Evolutionary conservation across 2,329 filamentous ascomycete species (phyloP).

Genomic region (Colletotrichum godetiae): DNA sequence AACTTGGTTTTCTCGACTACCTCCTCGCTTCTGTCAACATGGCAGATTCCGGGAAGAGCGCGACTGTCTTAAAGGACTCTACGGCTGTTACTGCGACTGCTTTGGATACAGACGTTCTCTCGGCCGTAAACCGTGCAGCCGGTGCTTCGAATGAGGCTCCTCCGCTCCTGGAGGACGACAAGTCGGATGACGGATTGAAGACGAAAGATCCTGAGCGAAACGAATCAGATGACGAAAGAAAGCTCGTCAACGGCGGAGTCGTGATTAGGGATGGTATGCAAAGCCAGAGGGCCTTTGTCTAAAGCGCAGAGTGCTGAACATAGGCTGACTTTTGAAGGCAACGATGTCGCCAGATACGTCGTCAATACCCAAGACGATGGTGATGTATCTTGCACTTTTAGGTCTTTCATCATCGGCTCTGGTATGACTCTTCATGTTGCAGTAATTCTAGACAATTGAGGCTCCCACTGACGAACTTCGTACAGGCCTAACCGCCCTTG

Average conservation of each 20-base stretch:
- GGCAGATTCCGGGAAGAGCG: neutral
- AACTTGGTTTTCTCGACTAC: neutral
- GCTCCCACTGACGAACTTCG: neutral
- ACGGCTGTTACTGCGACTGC: neutral
- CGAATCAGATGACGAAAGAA: constrained; percentile 6
- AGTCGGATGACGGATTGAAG: constrained; percentile 7
- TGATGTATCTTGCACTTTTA: constrained; percentile 21
- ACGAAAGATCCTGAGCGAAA: constrained; percentile 2
- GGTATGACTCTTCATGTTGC: neutral
- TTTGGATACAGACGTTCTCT: neutral
- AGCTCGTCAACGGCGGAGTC: constrained; percentile 16
- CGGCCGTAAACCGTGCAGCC: neutral
- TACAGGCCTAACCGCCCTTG: constrained; percentile 26
- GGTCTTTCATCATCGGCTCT: constrained; percentile 32
- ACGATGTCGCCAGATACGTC: constrained; percentile 31
- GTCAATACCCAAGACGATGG: constrained; percentile 27
- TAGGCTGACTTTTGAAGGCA: constrained; percentile 1
- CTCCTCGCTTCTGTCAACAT: neutral
- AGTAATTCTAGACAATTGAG: rapidly evolving
- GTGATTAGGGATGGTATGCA: constrained; percentile 11
- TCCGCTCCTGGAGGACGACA: neutral
- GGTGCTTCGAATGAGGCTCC: neutral
- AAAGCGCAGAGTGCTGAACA: rapidly evolving
- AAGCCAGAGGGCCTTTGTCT: neutral
- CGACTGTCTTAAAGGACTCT: neutral